phyloP scores from a whole-genome alignment of 2,329 filamentous ascomycete genomes.

The Tolypocladium paradoxum region DNA sequence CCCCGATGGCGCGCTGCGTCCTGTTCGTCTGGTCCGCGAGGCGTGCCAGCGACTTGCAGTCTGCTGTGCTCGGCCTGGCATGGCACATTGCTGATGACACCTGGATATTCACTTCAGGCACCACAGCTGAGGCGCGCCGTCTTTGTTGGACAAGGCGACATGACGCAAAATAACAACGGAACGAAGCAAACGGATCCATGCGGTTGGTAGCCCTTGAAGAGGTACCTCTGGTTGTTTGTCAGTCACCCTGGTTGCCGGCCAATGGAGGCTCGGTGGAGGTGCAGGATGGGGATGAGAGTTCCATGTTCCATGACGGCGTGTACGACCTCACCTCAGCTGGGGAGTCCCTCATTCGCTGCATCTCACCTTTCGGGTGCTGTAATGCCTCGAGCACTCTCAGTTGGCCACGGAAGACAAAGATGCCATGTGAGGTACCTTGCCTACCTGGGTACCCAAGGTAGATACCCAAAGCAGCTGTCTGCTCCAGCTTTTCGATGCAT shows the following conservation, averaged over 20 bases:
- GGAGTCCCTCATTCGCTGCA: neutral
- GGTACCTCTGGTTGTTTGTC: neutral
- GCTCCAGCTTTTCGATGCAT: neutral
- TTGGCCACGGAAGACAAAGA: neutral
- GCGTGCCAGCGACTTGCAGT: neutral
- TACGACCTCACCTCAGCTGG: neutral
- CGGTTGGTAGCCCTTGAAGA: neutral
- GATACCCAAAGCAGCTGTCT: too few relatives aligned
- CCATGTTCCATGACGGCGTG: neutral
- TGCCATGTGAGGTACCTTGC: too few relatives aligned
- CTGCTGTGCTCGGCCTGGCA: neutral
- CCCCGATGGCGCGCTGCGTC: neutral
- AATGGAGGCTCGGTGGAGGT: neutral
- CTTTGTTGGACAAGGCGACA: too few relatives aligned
- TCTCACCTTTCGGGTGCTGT: neutral
- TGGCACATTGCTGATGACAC: too few relatives aligned
- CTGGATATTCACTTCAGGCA: too few relatives aligned
- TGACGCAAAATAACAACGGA: neutral
- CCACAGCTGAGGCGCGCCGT: too few relatives aligned
- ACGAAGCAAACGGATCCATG: neutral
- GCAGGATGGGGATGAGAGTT: neutral
- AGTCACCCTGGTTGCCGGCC: neutral
- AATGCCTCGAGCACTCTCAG: neutral
- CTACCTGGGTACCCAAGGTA: too few relatives aligned
- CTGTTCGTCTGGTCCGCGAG: neutral